Evolutionary conservation across 2,329 filamentous ascomycete genomes (phyloP), one percentile per base, ranked within the genome.

Genomic region (Plenodomus biglobosus): DNA sequence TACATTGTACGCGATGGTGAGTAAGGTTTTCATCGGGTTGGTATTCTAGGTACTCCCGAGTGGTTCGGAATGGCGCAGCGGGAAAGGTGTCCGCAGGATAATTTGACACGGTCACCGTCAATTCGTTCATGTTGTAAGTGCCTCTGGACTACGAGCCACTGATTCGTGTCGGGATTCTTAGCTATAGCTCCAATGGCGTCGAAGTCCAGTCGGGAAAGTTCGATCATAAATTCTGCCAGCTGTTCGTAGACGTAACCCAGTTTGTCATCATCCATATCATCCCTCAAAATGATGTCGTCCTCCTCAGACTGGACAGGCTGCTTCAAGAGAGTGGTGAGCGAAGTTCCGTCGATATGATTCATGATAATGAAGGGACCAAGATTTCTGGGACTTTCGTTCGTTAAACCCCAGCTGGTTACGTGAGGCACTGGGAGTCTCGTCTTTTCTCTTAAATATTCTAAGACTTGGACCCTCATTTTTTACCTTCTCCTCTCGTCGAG

Each of bases 71-170:
- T 8, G 62, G 56, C 5, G 51, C 41, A 0, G 59, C 66, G 19
- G 66, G 58, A 46, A 73, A 70, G 24, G 59, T 40, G 42, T 59
- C 45, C 7, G 49, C 42, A 5, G 68, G 64, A 46, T 67, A 74
- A 24, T 37, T 4, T 37, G 60, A 61, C 10, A 66, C 49, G 15
- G 40, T 46, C 38, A 53, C 53, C 21, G 46, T 49, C n/a, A 59
- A 35, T 40, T 55, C 53, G 38, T 59, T 56, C 46, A 51, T 46
- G 38, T 57, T 57, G 38, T 60, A 52, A 16, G 55, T 48, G 7
- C 7, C 49, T 41, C 42, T 48, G 39, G 6, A 59, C 56, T 40
- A 73, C 69, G 13, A 56, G 49, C 69, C 65, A 77, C 36, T 42
- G 42, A 17, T 53, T 38, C 44, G 40, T 55, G 53, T 16, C 50